Conservation (phyloP, 371 early-diverging fungal genomes). For the Rhizopus sp. region DNA sequence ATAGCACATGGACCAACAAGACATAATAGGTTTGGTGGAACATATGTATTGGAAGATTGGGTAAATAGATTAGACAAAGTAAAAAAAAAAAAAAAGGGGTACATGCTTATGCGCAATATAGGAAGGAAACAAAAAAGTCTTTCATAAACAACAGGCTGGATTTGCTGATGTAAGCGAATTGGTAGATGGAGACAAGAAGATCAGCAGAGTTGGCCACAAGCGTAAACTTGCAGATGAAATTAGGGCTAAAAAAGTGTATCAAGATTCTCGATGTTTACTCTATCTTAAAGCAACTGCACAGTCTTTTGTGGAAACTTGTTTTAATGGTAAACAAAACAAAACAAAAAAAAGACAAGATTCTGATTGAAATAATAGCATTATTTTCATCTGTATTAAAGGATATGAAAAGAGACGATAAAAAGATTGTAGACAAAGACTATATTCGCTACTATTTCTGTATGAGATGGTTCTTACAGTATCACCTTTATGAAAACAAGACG, state of each 20-base stretch:
- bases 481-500: slow-evolving; percentile 25
- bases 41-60: slow-evolving; percentile 46
- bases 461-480: slow-evolving; percentile 45
- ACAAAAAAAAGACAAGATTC: not conserved
- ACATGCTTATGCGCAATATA: slow-evolving; percentile 11
- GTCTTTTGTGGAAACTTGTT: slow-evolving; percentile 58
- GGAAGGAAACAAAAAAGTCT: slow-evolving; percentile 41
- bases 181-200: slow-evolving; percentile 50
- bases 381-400: slow-evolving; percentile 59
- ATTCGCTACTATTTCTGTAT: slow-evolving; percentile 36
- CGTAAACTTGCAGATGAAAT: slow-evolving; percentile 37
- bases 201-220: slow-evolving; percentile 31
- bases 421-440: slow-evolving; percentile 56
- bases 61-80: slow-evolving; percentile 24
- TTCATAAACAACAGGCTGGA: slow-evolving; percentile 48
- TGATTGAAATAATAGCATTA: slow-evolving; percentile 45
- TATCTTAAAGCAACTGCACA: slow-evolving; percentile 36
- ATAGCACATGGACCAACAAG: slow-evolving; percentile 30
- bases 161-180: slow-evolving; percentile 40
- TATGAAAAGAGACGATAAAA: slow-evolving; percentile 60
- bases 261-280: slow-evolving; percentile 21
- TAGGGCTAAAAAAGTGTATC: slow-evolving; percentile 23
- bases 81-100: not conserved
- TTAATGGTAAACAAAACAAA: slow-evolving; percentile 57
- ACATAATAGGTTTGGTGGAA: slow-evolving; percentile 68